A percentile compares a stretch with the other conserved stretches of the same genome.
Conservation (phyloP, 768 basidiomycete species). For the Royoungia palumana region DNA sequence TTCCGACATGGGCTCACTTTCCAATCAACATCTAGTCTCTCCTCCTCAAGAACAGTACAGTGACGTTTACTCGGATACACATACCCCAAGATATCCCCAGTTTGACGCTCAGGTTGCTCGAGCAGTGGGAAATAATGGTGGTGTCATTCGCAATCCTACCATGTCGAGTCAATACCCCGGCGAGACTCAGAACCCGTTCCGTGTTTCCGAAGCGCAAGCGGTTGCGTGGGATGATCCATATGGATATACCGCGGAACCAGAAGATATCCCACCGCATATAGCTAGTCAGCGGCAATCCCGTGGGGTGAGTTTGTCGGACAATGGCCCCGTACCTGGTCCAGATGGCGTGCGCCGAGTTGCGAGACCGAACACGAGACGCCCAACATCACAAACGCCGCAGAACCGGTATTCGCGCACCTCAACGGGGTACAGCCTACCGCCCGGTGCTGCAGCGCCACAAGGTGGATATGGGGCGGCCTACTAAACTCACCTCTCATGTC, state of each 20-base stretch:
- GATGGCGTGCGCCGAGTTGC: constrained; percentile 80
- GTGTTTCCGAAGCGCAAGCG: constrained; percentile 41
- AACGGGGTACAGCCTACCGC: constrained; percentile 53
- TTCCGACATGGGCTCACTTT: constrained; percentile 36
- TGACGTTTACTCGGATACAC: constrained; percentile 24
- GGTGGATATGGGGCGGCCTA: constrained; percentile 13
- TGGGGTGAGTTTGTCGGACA: constrained; percentile 77
- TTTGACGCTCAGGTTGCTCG: constrained; percentile 43
- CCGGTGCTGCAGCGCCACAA: constrained; percentile 71
- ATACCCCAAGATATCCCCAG: constrained; percentile 22
- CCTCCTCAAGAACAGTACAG: constrained; percentile 34
- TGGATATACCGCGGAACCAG: constrained; percentile 35
- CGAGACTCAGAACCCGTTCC: constrained; percentile 59
- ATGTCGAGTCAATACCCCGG: constrained; percentile 38
- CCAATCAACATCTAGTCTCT: constrained; percentile 43
- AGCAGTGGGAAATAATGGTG: constrained; percentile 35
- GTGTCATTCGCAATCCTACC: constrained; percentile 39
- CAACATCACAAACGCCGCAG: constrained; percentile 58
- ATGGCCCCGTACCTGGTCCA: constrained; percentile 76
- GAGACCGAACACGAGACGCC: constrained; percentile 51
- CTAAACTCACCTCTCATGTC: constrained; percentile 3
- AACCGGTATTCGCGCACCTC: constrained; percentile 72
- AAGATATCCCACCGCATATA: constrained; percentile 29
- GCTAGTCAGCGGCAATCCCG: constrained; percentile 34
- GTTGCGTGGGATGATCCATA: constrained; percentile 38